These are phyloP conservation scores for Backusella liffmaniae DNA, from an alignment of 192 early-diverging fungal genomes.

Conservation along the genomic window DNA sequence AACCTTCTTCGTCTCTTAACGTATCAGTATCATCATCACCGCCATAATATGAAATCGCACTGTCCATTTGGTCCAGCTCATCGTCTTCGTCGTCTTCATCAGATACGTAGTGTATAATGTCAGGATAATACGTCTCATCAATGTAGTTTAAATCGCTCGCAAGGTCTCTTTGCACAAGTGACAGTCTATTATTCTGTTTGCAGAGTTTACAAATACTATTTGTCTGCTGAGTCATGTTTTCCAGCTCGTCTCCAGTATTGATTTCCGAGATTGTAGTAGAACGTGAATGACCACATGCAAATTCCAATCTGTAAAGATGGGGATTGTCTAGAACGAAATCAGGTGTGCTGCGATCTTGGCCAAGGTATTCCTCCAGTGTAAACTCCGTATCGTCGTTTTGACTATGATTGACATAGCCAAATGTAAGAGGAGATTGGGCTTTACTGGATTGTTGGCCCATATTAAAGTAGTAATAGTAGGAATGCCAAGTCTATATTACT, in stretches of 20 bases:
- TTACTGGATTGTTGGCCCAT: slow-evolving; percentile 30
- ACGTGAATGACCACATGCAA: slow-evolving; percentile 9
- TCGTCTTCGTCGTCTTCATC: slow-evolving; percentile 15
- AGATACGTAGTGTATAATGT: neutral
- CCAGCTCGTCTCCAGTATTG: neutral
- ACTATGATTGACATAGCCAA: slow-evolving; percentile 20
- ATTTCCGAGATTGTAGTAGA: neutral
- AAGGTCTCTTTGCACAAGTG: slow-evolving; percentile 17
- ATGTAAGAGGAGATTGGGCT: slow-evolving; percentile 20
- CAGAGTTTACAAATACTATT: slow-evolving; percentile 3
- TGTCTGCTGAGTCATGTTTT: neutral
- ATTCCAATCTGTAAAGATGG: slow-evolving; percentile 21
- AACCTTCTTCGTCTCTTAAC: slow-evolving; percentile 12
- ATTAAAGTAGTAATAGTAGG: neutral
- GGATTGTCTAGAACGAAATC: slow-evolving; percentile 25
- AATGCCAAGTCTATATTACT: neutral
- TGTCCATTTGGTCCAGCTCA: slow-evolving; percentile 10
- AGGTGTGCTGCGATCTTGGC: neutral
- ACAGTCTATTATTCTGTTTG: slow-evolving; percentile 17
- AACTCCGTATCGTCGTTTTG: neutral
- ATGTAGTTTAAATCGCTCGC: slow-evolving; percentile 34
- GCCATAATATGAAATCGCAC: neutral
- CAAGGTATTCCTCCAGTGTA: neutral
- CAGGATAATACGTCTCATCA: slow-evolving; percentile 33
- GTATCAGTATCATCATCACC: slow-evolving; percentile 16